phyloP scores from a whole-genome alignment of 2,329 filamentous ascomycete genomes.

The Sporothrix mexicana region DNA sequence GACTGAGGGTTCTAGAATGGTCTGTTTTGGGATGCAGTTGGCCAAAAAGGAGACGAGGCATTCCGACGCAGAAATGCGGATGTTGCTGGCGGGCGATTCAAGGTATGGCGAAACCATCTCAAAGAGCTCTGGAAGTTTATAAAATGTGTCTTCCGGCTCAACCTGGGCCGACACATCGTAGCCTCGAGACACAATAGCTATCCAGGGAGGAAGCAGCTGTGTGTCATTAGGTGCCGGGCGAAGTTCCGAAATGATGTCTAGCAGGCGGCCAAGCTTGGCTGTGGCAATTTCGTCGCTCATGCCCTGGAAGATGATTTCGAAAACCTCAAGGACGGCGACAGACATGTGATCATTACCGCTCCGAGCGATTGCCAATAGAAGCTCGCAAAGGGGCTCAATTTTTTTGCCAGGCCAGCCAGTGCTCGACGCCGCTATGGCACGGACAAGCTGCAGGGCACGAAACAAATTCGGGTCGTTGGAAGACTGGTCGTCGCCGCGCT shows the following conservation, averaged over 20 bases:
- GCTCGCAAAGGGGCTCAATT: conserved; percentile 88
- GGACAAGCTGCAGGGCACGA: conserved; percentile 89
- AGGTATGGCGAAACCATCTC: conserved; percentile 80
- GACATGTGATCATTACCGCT: conserved; percentile 95
- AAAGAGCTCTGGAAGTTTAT: conserved; percentile 86
- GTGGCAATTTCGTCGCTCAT: conserved; percentile 90
- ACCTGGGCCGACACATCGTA: conserved; percentile 93
- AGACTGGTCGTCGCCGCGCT: conserved; percentile 59
- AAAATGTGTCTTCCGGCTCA: conserved; percentile 87
- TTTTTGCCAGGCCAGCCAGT: conserved; percentile 97
- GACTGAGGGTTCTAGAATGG: conserved; percentile 85
- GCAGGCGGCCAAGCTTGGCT: conserved; percentile 83
- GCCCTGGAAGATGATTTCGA: conserved; percentile 93
- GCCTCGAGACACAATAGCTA: conserved; percentile 90
- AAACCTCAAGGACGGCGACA: conserved; percentile 95
- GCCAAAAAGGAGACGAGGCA: conserved; percentile 91
- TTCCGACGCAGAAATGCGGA: conserved; percentile 91
- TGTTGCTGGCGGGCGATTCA: conserved; percentile 86
- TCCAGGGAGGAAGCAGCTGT: conserved; percentile 93
- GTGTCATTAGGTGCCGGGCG: conserved; percentile 92
- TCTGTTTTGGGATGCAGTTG: conserved; percentile 83
- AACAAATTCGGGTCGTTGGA: conserved; percentile 83
- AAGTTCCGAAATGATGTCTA: conserved; percentile 90
- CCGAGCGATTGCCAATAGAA: conserved; percentile 84
- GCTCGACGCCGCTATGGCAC: conserved; percentile 83